Base-by-base conservation (phyloP, 345 rosid species). In the Populus simonii region DNA sequence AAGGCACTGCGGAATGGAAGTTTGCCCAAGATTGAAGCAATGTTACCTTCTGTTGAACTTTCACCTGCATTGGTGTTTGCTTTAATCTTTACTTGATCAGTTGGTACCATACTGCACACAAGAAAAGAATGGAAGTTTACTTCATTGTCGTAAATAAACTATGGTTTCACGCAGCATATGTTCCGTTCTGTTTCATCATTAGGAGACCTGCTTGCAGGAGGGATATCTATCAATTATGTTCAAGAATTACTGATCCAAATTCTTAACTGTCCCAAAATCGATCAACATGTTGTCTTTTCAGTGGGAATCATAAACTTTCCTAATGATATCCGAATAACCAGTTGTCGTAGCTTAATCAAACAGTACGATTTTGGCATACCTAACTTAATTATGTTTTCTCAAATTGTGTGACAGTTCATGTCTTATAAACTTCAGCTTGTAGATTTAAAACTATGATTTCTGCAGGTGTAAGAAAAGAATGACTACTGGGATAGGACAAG, bases 21-120 rank as follows among this genome's bases (percentile, higher is more conserved):
- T 18, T 80, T 69, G 47, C 85, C 66, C 39, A 36, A 25, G 57
- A 55, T 47, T 49, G 36, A 80, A 82, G 83, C 73, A 41, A 29
- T 61, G 74, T 47, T 57, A 49, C 38, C 63, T 66, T 9, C 35
- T 31, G 59, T 39, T 16, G 61, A 70, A 68, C 53, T 41, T 63
- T 57, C 5, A 43, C 43, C 25, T 70, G 66, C 36, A 27, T 55
- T 27, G 2, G 31, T 71, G 15, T 23, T 72, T 75, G 47, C 45
- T 29, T 41, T 47, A 11, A 16, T 69, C 18, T 45, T 15, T 38
- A n/a, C 12, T 38, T 38, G 23, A 23, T 18, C 12, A 12, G 47
- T 9, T 36, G 45, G 27, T 22, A 47, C 20, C 18, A 15, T 10
- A 31, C 51, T 67, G 6, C 55, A 38, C 47, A 71, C 45, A 75